Percentiles rank a stretch among this genome's conserved stretches.
Conservation (phyloP, 441 rosid genomes). For the Pelargonium citronellum region DNA sequence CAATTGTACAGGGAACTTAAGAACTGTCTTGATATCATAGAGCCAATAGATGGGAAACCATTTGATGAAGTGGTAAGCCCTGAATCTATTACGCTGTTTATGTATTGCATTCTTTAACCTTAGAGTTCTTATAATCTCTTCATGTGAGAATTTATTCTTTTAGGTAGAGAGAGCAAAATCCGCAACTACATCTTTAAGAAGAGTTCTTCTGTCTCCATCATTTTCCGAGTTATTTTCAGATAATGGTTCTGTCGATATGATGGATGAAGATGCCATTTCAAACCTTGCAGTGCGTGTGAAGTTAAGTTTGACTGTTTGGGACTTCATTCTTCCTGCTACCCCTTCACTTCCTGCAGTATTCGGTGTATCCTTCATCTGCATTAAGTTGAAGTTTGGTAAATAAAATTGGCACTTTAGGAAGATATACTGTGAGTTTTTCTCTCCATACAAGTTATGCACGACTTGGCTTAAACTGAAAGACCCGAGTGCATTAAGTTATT, state of each 20-base stretch:
- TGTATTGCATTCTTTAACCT: constrained; percentile 6
- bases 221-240: constrained; percentile 78
- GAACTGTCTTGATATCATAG: constrained; percentile 62
- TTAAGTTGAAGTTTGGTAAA: background rate
- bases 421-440: background rate
- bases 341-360: constrained; percentile 93
- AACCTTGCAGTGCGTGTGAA: constrained; percentile 73
- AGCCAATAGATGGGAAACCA: constrained; percentile 65
- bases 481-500: no score
- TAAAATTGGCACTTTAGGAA: background rate
- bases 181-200: constrained; percentile 70
- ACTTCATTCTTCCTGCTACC: constrained; percentile 71
- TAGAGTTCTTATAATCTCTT: constrained; percentile 24
- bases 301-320: constrained; percentile 88
- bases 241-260: constrained; percentile 65
- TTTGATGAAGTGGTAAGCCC: constrained; percentile 67
- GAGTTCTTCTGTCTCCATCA: constrained; percentile 70
- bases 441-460: background rate
- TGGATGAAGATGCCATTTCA: constrained; percentile 92
- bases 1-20: constrained; percentile 58
- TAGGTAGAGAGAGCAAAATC: constrained; percentile 83
- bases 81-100: constrained; percentile 4
- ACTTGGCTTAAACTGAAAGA: constrained; percentile 7
- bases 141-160: constrained; percentile 31
- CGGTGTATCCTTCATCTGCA: constrained; percentile 63